Conservation (phyloP, 352 stramenopile genomes). For the Phytophthora nicotianae region DNA sequence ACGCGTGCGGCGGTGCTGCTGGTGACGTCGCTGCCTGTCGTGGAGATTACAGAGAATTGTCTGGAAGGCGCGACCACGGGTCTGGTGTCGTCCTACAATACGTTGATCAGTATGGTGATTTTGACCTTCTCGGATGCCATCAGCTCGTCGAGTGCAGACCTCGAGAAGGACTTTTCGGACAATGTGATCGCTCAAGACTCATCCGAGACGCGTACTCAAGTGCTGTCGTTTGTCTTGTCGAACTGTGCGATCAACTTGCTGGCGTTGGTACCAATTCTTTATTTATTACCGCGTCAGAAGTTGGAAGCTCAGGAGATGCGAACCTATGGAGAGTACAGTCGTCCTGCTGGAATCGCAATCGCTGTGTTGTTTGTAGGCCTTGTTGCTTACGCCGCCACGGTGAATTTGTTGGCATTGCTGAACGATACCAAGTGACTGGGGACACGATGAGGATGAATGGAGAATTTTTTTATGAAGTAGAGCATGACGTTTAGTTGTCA, state of each 20-base stretch:
- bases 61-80: slow-evolving; percentile 74
- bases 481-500: background rate
- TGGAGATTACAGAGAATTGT: slow-evolving; percentile 78
- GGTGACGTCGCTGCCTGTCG: slow-evolving; percentile 64
- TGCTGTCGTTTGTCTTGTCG: slow-evolving; percentile 50
- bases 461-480: slow-evolving; percentile 15
- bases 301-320: slow-evolving; percentile 68
- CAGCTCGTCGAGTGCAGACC: slow-evolving; percentile 46
- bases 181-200: slow-evolving; percentile 38
- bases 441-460: background rate
- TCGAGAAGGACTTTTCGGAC: slow-evolving; percentile 47
- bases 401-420: slow-evolving; percentile 50
- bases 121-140: slow-evolving; percentile 65
- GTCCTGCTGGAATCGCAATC: slow-evolving; percentile 44
- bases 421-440: slow-evolving; percentile 35
- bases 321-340: slow-evolving; percentile 56
- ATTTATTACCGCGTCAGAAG: slow-evolving; percentile 74
- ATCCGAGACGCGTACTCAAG: slow-evolving; percentile 34
- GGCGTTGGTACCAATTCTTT: slow-evolving; percentile 57
- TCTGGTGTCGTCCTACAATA: slow-evolving; percentile 62
- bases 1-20: slow-evolving; percentile 44
- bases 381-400: slow-evolving; percentile 41
- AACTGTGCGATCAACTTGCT: slow-evolving; percentile 60
- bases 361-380: slow-evolving; percentile 48
- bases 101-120: slow-evolving; percentile 67